These are phyloP conservation scores for Barbatosphaeria neglecta DNA, from an alignment of 495 filamentous ascomycete genomes.

Conservation along the genomic window DNA sequence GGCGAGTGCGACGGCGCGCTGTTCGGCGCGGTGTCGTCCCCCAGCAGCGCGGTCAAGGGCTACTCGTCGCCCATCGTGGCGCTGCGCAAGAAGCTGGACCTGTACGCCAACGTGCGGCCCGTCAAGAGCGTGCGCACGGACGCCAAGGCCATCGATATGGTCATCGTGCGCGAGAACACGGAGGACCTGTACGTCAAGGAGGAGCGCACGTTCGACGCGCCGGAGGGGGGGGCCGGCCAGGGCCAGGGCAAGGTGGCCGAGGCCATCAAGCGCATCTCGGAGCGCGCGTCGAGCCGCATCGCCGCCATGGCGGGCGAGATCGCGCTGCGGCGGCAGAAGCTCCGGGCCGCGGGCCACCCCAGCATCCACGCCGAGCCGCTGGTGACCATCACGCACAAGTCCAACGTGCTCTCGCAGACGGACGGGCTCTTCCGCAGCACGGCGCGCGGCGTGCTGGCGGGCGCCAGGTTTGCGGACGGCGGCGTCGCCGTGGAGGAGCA, in stretches of 20 bases:
- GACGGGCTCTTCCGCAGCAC: slow-evolving; percentile 90
- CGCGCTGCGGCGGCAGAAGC: slow-evolving; percentile 71
- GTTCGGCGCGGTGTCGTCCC: slow-evolving; percentile 93
- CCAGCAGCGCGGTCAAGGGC: slow-evolving; percentile 74
- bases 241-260: slow-evolving; percentile 74
- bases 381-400: slow-evolving; percentile 97
- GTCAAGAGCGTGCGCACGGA: slow-evolving; percentile 67
- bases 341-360: slow-evolving; percentile 39
- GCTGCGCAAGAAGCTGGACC: slow-evolving; percentile 83
- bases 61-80: slow-evolving; percentile 98
- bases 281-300: slow-evolving; percentile 71
- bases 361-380: slow-evolving; percentile 56
- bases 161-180: slow-evolving; percentile 97
- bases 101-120: slow-evolving; percentile 95
- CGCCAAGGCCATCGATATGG: slow-evolving; percentile 72
- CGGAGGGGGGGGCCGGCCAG: slow-evolving; percentile 20
- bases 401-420: slow-evolving; percentile 91
- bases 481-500: slow-evolving; percentile 78
- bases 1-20: slow-evolving; percentile 90
- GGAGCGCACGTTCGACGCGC: slow-evolving; percentile 65
- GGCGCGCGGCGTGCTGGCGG: slow-evolving; percentile 57
- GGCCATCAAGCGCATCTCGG: slow-evolving; percentile 92
- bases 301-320: slow-evolving; percentile 91
- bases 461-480: slow-evolving; percentile 47
- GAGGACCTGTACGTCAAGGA: slow-evolving; percentile 99